Percentiles rank a stretch among this genome's conserved stretches.
Evolutionary conservation across 306 rosid genomes (phyloP).

Genomic region (Rosa persica): DNA sequence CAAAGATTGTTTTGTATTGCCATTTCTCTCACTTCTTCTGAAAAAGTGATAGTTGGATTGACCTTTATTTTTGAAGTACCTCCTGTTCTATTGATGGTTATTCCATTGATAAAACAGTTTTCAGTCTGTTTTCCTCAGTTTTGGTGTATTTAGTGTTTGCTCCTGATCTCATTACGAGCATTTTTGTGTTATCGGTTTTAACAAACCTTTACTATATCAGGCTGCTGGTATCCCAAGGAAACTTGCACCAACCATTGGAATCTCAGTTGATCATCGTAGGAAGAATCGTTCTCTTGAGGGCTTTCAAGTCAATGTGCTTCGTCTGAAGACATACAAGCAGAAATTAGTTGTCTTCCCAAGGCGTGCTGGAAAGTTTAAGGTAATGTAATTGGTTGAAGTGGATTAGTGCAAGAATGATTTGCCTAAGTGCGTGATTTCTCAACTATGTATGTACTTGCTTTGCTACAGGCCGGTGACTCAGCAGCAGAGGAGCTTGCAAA

Average conservation of each 20-base stretch:
- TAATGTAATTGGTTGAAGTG: neutral
- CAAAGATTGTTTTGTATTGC: neutral
- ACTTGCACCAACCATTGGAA: constrained; percentile 68
- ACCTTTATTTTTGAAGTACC: neutral
- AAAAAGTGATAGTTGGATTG: neutral
- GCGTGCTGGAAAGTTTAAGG: constrained; percentile 63
- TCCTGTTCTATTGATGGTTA: neutral
- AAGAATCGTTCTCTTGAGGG: constrained; percentile 59
- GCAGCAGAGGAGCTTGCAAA: constrained; percentile 57
- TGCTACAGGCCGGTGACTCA: constrained; percentile 52
- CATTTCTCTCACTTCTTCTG: neutral
- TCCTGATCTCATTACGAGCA: neutral
- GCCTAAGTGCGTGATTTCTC: neutral
- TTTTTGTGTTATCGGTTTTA: neutral
- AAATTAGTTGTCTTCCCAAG: constrained; percentile 76
- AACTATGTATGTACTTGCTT: neutral
- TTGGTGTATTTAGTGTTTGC: neutral
- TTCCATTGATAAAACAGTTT: neutral
- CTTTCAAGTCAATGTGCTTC: constrained; percentile 55
- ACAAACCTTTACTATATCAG: constrained; percentile 22
- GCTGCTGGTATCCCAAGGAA: constrained; percentile 70
- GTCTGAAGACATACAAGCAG: constrained; percentile 74
- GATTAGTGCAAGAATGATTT: neutral
- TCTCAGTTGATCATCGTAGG: constrained; percentile 69
- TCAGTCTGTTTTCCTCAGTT: neutral